Evolutionary conservation across 2,329 filamentous ascomycete genomes (phyloP), one percentile per base, ranked within the genome.

Genomic region (Cladobotryum mycophilum): DNA sequence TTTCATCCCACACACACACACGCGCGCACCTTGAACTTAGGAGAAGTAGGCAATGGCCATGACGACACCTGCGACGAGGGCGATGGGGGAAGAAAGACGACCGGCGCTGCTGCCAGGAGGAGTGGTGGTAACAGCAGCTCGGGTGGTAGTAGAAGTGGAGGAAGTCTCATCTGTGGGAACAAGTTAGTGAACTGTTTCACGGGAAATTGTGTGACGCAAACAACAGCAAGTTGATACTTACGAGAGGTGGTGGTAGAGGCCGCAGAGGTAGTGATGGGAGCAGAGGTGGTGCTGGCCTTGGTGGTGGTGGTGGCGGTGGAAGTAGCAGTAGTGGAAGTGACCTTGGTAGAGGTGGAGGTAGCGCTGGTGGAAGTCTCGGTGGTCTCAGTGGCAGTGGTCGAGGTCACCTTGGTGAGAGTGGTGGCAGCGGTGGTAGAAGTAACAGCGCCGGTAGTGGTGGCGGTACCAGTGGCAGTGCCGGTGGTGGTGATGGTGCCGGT

Each of bases 21-120:
- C 20, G 20, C 20, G 3, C 5, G 20, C 20, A 17, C 20, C 5
- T 13, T 8, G 8, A 34, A 17, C 33, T 61, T 64, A 67, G 56
- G 61, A 60, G 38, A 70, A 54, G 58, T 61, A 65, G 50, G 60
- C 65, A 51, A 69, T 56, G 55, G 63, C 67, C 46, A 64, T 63
- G 49, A 63, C 58, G 49, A 60, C 67, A 55, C 62, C 67, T 15
- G 61, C 64, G 52, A 67, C 56, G 20, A 69, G 61, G 42, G 61
- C 64, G 50, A 68, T 49, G 33, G 64, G 62, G 35, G 66, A 64
- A 36, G 61, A 60, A 47, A 66, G 55, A 51, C 59, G 63, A 49
- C 53, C 56, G 46, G 64, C 67, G 54, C 58, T 61, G 57, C 55
- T 62, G 56, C 57, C 56, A 20, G 64, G 61, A 40, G 63, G 54